Evolutionary conservation across 345 rosid species (phyloP), one percentile per base, ranked within the genome.

Genomic region (Lepidium aucheri): DNA sequence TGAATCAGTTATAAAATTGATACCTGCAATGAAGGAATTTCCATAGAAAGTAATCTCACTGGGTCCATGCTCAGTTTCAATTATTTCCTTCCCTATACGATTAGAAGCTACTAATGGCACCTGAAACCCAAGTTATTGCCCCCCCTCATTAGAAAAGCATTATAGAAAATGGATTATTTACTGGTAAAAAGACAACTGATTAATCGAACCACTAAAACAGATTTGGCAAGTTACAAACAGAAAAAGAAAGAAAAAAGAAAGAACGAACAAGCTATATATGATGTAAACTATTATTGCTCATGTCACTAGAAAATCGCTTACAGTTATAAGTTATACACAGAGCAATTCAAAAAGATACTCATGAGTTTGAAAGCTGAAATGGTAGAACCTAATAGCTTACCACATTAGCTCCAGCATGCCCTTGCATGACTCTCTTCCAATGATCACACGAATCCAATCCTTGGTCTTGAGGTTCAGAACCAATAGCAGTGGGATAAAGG

Each of bases 371-470:
- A 49, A 65, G n/a, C 5, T n/a, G 8, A 65, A 58, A 24, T n/a
- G 39, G 9, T 30, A 60, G 42, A 50, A 24, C 24, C 13, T 1
- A 60, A 45, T 53, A 39, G 66, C 85, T 68, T 79, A 93, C 93
- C 91, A 94, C 54, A 76, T 90, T 90, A 59, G 97, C 97, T 52
- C 95, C 99, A 65, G 99, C 91, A 84, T 94, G 97, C 16, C 99
- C 97, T 78, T 94, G 99, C 97, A 90, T 86, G 57, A 86, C 99
- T 69, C 93, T 77, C 70, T 44, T 89, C 99, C 93, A 94, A 72
- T 94, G 99, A 67, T 88, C 95, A 74, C 83, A 59, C 10, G 96
- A 94, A 84, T 90, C 95, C 63, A 90, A 86, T 59, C 95, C 97
- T 15, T 68, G 80, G 74, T 90, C 96, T 78, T 94, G 99, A 60